A percentile compares a stretch with the other conserved stretches of the same genome.
These are phyloP conservation scores for Cladosporium sp. DNA, from an alignment of 2,329 filamentous ascomycete species.

Conservation along the genomic window DNA sequence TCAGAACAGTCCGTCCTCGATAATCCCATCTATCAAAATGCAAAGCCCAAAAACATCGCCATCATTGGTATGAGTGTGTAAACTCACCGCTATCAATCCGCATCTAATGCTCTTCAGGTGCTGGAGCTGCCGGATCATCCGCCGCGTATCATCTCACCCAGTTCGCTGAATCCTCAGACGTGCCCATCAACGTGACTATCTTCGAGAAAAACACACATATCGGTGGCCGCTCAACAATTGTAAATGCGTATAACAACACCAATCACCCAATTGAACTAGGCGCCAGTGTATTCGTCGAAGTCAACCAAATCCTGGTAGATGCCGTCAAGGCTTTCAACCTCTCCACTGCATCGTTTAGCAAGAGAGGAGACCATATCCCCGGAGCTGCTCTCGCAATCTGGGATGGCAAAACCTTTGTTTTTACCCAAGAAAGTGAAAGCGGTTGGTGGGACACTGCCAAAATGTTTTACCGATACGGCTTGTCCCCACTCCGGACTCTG, in stretches of 20 bases:
- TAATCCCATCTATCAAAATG: neutral
- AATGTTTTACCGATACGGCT: slow-evolving; percentile 79
- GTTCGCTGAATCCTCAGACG: slow-evolving; percentile 57
- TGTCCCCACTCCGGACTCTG: slow-evolving; percentile 68
- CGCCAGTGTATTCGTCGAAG: slow-evolving; percentile 82
- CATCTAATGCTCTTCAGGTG: slow-evolving; percentile 53
- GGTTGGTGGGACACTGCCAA: slow-evolving; percentile 78
- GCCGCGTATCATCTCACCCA: slow-evolving; percentile 76
- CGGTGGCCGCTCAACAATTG: slow-evolving; percentile 82
- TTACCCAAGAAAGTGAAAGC: slow-evolving; percentile 55
- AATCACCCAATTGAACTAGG: slow-evolving; percentile 74
- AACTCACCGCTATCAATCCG: neutral
- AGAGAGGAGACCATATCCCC: slow-evolving; percentile 43
- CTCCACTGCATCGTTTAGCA: slow-evolving; percentile 36
- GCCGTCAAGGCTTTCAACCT: slow-evolving; percentile 70
- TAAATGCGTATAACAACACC: slow-evolving; percentile 67
- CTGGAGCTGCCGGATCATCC: slow-evolving; percentile 82
- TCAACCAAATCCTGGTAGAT: slow-evolving; percentile 76
- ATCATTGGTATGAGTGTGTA: slow-evolving; percentile 6
- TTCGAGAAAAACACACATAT: slow-evolving; percentile 76
- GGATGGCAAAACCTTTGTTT: slow-evolving; percentile 73
- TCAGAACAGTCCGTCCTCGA: slow-evolving; percentile 2
- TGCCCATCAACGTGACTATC: slow-evolving; percentile 73
- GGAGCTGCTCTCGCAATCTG: slow-evolving; percentile 68
- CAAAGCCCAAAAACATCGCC: slow-evolving; percentile 1